phyloP scores from a whole-genome alignment of 306 rosid species.

The Rubus parviflorus region DNA sequence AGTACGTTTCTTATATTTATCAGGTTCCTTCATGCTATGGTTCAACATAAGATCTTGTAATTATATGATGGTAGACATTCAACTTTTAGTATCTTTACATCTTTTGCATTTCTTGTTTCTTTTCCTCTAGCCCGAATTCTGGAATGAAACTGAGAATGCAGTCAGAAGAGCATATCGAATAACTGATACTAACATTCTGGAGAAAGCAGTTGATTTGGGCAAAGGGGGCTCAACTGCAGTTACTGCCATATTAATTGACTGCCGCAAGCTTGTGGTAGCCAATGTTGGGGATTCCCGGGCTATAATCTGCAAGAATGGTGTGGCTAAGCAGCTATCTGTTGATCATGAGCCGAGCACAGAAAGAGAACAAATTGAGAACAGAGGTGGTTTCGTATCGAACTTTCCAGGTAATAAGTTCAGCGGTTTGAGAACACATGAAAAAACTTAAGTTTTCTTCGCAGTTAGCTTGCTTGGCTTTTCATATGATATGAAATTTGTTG shows the following conservation, averaged over 20 bases:
- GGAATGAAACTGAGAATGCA: constrained; percentile 64
- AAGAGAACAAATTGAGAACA: constrained; percentile 56
- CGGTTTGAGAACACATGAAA: constrained; percentile 5
- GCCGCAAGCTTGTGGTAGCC: constrained; percentile 76
- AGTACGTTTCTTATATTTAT: neutral
- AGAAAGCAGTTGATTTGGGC: constrained; percentile 71
- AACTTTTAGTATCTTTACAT: constrained; percentile 4
- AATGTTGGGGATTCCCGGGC: constrained; percentile 97
- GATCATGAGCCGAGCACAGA: constrained; percentile 88
- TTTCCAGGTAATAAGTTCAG: constrained; percentile 68
- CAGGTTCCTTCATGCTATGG: neutral
- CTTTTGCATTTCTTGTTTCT: constrained; percentile 2
- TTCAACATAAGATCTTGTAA: neutral
- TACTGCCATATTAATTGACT: constrained; percentile 84
- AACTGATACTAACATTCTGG: constrained; percentile 76
- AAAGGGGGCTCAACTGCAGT: constrained; percentile 98
- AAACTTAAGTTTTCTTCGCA: neutral
- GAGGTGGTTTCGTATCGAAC: constrained; percentile 93
- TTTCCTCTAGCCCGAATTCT: constrained; percentile 65
- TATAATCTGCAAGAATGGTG: constrained; percentile 61
- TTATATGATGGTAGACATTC: neutral
- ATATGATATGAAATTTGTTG: neutral
- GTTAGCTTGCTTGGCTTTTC: neutral
- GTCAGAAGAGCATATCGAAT: constrained; percentile 65
- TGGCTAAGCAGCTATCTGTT: constrained; percentile 70